These are phyloP conservation scores for Aphanomyces euteiches DNA, from an alignment of 352 stramenopile genomes.

Conservation along the genomic window DNA sequence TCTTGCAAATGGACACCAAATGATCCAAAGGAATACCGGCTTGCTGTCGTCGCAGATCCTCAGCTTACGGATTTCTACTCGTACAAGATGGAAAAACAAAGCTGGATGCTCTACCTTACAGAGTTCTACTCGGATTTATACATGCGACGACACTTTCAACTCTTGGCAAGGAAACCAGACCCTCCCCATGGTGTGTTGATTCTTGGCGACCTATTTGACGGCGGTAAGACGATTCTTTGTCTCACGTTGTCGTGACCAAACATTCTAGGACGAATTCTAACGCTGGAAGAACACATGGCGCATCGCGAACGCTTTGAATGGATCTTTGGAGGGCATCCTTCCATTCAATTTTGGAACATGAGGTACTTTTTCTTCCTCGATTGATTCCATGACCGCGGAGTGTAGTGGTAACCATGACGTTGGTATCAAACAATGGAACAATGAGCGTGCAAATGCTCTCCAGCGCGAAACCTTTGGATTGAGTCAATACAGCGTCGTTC, in stretches of 20 bases:
- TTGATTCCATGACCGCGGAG: neutral
- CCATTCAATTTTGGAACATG: conserved; percentile 27
- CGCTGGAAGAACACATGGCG: neutral
- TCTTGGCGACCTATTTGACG: conserved; percentile 16
- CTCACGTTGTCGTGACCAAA: neutral
- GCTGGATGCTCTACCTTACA: conserved; percentile 15
- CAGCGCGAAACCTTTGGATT: conserved; percentile 1
- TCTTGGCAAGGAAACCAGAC: conserved; percentile 2
- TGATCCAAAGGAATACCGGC: neutral
- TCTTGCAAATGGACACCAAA: neutral
- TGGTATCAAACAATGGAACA: conserved; percentile 1
- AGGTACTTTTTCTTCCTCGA: neutral
- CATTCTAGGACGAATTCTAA: neutral
- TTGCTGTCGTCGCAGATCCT: conserved; percentile 30
- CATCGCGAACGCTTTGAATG: conserved; percentile 8
- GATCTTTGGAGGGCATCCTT: conserved; percentile 4
- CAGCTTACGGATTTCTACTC: conserved; percentile 30
- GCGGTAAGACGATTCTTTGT: neutral
- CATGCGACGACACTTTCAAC: conserved; percentile 27
- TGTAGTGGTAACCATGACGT: conserved; percentile 17
- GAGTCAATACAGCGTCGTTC: conserved; percentile 8
- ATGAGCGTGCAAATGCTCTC: neutral
- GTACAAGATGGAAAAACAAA: conserved; percentile 26
- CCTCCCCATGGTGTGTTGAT: neutral
- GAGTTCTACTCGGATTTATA: conserved; percentile 31